Percentiles rank a stretch among this genome's conserved stretches.
These are phyloP conservation scores for Colletotrichum cuscutae DNA, from an alignment of 2,329 filamentous ascomycete genomes.

Conservation along the genomic window DNA sequence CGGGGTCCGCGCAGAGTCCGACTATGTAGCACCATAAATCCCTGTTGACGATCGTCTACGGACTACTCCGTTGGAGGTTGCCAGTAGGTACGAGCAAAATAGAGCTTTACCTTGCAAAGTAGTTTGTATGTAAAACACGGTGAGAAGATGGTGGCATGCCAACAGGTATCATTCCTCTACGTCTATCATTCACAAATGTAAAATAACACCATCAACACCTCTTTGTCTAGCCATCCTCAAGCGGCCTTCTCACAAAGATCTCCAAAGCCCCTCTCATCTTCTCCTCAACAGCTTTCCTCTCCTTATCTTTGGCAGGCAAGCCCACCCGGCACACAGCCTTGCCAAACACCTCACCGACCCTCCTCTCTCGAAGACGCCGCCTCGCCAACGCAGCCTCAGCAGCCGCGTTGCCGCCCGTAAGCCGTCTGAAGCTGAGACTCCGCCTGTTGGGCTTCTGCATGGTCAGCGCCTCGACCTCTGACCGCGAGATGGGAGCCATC, in stretches of 20 bases:
- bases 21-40: too few relatives aligned
- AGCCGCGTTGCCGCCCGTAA: constrained; percentile 39
- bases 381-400: constrained; percentile 52
- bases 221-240: constrained; percentile 22
- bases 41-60: too few relatives aligned
- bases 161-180: constrained; percentile 4
- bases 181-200: neutral
- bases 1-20: too few relatives aligned
- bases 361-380: constrained; percentile 67
- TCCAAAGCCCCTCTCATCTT: constrained; percentile 75
- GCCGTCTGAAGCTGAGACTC: constrained; percentile 56
- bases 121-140: too few relatives aligned
- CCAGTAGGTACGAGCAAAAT: too few relatives aligned
- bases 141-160: too few relatives aligned
- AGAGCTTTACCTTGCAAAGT: too few relatives aligned
- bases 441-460: constrained; percentile 44
- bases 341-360: constrained; percentile 74
- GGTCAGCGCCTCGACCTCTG: constrained; percentile 48
- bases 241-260: constrained; percentile 62
- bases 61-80: too few relatives aligned
- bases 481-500: constrained; percentile 52
- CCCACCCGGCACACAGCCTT: constrained; percentile 68
- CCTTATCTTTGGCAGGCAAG: constrained; percentile 54
- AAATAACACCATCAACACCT: too few relatives aligned
- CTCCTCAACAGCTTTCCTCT: constrained; percentile 69